Conservation (phyloP, 768 basidiomycete genomes). For the Pisolithus tinctorius region DNA sequence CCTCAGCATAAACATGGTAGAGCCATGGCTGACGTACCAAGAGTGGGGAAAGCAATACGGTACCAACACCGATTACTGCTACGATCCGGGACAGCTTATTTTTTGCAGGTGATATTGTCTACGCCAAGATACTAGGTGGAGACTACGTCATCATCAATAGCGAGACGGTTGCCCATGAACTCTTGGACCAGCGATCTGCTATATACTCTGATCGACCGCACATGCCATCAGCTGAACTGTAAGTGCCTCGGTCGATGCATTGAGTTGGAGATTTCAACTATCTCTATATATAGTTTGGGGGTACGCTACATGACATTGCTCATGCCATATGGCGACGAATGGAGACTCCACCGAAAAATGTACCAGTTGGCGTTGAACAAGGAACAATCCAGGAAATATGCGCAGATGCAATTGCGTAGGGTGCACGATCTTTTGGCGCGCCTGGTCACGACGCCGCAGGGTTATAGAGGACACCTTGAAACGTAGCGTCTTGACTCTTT, state of each 20-base stretch:
- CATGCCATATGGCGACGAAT: constrained; percentile 22
- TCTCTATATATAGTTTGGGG: constrained; percentile 14
- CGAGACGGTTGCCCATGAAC: constrained; percentile 14
- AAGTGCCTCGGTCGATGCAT: neutral
- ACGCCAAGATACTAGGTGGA: constrained; percentile 17
- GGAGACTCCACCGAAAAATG: constrained; percentile 26
- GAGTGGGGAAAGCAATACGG: constrained; percentile 29
- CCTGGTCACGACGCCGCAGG: constrained; percentile 10
- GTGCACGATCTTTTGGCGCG: constrained; percentile 14
- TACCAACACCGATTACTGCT: constrained; percentile 4
- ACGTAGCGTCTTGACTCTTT: constrained; percentile 5
- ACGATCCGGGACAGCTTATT: neutral
- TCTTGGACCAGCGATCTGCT: constrained; percentile 20
- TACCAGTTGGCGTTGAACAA: constrained; percentile 16
- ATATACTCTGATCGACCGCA: constrained; percentile 22
- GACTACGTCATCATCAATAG: constrained; percentile 23
- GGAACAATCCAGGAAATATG: constrained; percentile 7
- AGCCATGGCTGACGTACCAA: constrained; percentile 29
- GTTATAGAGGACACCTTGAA: constrained; percentile 10
- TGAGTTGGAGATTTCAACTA: too few relatives aligned
- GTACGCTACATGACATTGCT: constrained; percentile 22
- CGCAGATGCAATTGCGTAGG: constrained; percentile 9
- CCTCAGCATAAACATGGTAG: constrained; percentile 10
- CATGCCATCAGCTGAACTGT: constrained; percentile 14
- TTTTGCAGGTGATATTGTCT: constrained; percentile 17